Percentiles rank a stretch among this genome's conserved stretches.
These are phyloP conservation scores for Penicillium steckii DNA, from an alignment of 495 filamentous ascomycete genomes.

Conservation along the genomic window DNA sequence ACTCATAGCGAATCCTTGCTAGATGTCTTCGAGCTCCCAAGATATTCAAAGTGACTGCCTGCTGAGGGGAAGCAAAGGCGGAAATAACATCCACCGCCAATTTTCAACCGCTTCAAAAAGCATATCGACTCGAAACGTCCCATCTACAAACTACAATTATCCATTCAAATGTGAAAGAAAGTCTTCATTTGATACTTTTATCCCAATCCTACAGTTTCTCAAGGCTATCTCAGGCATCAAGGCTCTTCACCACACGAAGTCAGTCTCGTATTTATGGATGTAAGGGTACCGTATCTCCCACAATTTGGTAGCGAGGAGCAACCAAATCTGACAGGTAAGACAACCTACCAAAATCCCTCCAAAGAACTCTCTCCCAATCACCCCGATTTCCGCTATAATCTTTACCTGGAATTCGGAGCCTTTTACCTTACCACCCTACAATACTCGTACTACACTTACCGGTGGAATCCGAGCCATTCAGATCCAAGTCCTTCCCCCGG, in stretches of 20 bases:
- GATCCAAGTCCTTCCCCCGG: not conserved
- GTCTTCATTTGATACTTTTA: too few relatives aligned
- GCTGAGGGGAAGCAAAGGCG: not conserved
- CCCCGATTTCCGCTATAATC: not conserved
- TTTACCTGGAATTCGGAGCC: not conserved
- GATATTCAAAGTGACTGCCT: too few relatives aligned
- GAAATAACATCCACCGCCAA: too few relatives aligned
- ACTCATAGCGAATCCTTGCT: too few relatives aligned
- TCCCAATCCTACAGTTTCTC: too few relatives aligned
- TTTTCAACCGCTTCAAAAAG: too few relatives aligned
- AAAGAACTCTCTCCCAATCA: not conserved
- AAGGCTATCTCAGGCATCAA: too few relatives aligned
- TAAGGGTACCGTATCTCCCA: not conserved
- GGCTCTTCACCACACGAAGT: conserved; percentile 2
- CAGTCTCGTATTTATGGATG: not conserved
- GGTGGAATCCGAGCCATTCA: conserved; percentile 14
- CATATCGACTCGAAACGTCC: too few relatives aligned
- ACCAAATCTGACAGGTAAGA: not conserved
- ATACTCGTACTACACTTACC: conserved; percentile 2
- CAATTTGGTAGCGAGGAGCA: not conserved
- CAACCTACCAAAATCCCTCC: not conserved
- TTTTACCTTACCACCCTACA: not conserved
- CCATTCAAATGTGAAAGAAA: too few relatives aligned
- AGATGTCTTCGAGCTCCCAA: too few relatives aligned
- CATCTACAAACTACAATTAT: too few relatives aligned